Percentiles rank a stretch among this genome's conserved stretches.
phyloP scores from a whole-genome alignment of 352 stramenopile species.

The Aphanomyces stellatus region DNA sequence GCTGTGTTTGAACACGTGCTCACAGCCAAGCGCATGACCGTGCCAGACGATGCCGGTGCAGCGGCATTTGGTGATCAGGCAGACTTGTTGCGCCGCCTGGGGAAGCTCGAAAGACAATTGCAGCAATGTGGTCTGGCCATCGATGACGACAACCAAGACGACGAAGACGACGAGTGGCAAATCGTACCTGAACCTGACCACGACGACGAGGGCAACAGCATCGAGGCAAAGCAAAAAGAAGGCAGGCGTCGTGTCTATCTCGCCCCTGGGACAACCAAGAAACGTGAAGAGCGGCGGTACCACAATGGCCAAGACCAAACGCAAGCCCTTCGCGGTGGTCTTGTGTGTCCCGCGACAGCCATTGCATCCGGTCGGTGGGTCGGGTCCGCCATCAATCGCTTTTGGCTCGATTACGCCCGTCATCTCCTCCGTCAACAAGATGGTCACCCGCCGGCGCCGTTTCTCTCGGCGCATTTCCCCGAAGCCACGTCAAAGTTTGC shows the following conservation, averaged over 20 bases:
- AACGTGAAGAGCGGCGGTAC: slow-evolving; percentile 2
- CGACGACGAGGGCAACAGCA: too few relatives aligned
- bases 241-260: slow-evolving; percentile 8
- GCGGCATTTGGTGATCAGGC: too few relatives aligned
- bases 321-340: neutral
- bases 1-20: slow-evolving; percentile 14
- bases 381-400: slow-evolving; percentile 28
- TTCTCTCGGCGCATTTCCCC: slow-evolving; percentile 51
- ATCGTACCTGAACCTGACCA: too few relatives aligned
- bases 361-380: neutral
- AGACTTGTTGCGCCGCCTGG: too few relatives aligned
- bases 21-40: slow-evolving; percentile 9
- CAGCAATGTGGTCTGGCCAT: too few relatives aligned
- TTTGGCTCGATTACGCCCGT: slow-evolving; percentile 53
- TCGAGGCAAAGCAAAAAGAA: slow-evolving; percentile 2
- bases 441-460: slow-evolving; percentile 19
- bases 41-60: too few relatives aligned
- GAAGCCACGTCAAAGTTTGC: slow-evolving; percentile 35
- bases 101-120: too few relatives aligned
- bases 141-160: too few relatives aligned
- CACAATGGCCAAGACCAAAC: neutral
- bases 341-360: neutral
- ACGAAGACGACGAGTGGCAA: too few relatives aligned
- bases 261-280: slow-evolving; percentile 10
- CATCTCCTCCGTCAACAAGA: slow-evolving; percentile 24